A percentile compares a stretch with the other conserved stretches of the same genome.
These are phyloP conservation scores for Salix udensis DNA, from an alignment of 345 rosid species.

Conservation along the genomic window DNA sequence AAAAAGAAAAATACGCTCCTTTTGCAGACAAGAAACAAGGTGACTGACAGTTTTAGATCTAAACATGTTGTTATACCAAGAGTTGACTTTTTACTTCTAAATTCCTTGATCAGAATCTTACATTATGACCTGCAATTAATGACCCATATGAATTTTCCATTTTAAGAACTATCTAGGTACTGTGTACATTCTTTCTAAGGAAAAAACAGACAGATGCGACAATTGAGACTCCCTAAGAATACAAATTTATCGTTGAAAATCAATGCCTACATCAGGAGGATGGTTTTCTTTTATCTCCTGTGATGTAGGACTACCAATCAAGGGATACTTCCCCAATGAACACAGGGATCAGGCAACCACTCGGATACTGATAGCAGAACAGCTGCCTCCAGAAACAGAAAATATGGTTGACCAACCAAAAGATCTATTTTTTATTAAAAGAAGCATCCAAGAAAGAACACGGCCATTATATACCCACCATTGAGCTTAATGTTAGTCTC, in stretches of 20 bases:
- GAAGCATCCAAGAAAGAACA: constrained; percentile 21
- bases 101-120: neutral
- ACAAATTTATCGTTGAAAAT: neutral
- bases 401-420: constrained; percentile 25
- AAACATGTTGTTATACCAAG: neutral
- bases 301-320: neutral
- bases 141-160: neutral
- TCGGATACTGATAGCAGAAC: neutral
- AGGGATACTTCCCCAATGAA: neutral
- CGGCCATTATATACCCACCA: constrained; percentile 1
- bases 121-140: neutral
- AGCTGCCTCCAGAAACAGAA: constrained; percentile 2
- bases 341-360: neutral
- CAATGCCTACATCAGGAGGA: neutral
- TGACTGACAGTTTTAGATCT: neutral
- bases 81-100: neutral
- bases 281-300: neutral
- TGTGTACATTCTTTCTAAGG: neutral
- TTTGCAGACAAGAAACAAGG: neutral
- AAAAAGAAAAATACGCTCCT: neutral
- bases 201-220: neutral
- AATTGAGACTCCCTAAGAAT: neutral
- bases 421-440: constrained; percentile 8
- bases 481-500: constrained; percentile 2
- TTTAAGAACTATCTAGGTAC: neutral